These are phyloP conservation scores for Auricularia sp. DNA, from an alignment of 768 basidiomycete genomes.

Conservation along the genomic window DNA sequence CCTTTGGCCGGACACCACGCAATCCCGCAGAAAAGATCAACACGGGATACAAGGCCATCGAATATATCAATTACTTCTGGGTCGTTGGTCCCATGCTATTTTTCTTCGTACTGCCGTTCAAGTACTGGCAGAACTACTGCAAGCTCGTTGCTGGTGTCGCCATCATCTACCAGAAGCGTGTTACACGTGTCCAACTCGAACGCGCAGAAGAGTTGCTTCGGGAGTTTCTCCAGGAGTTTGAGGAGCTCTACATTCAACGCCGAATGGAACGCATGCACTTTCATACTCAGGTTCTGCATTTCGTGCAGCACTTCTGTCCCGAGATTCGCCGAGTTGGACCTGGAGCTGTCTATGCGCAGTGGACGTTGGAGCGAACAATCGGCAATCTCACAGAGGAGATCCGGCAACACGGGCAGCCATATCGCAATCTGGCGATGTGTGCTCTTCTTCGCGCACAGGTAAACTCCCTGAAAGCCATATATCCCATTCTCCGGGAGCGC, in stretches of 20 bases:
- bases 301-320: constrained; percentile 19
- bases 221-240: constrained; percentile 25
- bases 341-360: constrained; percentile 18
- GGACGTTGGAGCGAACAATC: constrained; percentile 16
- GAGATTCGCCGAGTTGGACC: constrained; percentile 20
- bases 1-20: constrained; percentile 27
- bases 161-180: constrained; percentile 17
- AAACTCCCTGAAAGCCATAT: neutral
- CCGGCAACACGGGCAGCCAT: neutral
- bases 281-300: constrained; percentile 23
- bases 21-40: constrained; percentile 32
- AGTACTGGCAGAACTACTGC: constrained; percentile 25
- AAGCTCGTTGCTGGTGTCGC: constrained; percentile 20
- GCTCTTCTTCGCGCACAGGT: neutral
- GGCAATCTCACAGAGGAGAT: neutral
- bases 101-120: neutral
- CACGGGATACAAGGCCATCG: constrained; percentile 31
- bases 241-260: constrained; percentile 25
- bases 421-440: neutral
- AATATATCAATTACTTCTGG: constrained; percentile 25
- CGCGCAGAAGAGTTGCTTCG: constrained; percentile 17
- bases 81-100: constrained; percentile 8
- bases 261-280: constrained; percentile 23
- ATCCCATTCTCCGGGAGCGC: neutral
- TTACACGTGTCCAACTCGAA: constrained; percentile 12